A percentile compares a stretch with the other conserved stretches of the same genome.
Conservation (phyloP, 1,139 yeast genomes). For the Zygosaccharomyces pseudobailii region DNA sequence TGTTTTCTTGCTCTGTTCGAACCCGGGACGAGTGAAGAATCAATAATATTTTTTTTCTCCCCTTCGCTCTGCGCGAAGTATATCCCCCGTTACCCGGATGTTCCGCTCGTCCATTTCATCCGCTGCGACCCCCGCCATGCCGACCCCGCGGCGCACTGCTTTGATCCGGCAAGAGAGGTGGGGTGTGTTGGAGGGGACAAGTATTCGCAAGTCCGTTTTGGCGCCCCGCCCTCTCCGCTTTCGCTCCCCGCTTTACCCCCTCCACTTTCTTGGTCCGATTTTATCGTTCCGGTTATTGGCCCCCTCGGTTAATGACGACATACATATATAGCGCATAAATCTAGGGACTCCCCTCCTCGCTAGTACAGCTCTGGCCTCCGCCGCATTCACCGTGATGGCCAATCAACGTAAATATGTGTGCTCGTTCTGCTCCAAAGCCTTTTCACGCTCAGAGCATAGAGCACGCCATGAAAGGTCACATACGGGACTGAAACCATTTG, state of each 20-base stretch:
- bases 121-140: neutral
- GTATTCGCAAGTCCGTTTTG: neutral
- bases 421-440: constrained; percentile 75
- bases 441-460: constrained; percentile 76
- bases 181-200: too few relatives aligned
- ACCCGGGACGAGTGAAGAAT: neutral
- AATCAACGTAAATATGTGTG: constrained; percentile 65
- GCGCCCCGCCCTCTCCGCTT: neutral
- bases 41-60: neutral
- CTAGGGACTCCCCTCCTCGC: constrained; percentile 4
- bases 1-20: neutral
- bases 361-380: constrained; percentile 4
- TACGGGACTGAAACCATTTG: constrained; percentile 78
- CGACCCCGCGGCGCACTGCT: neutral
- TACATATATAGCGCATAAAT: neutral
- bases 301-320: neutral
- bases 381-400: constrained; percentile 21
- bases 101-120: neutral
- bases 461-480: constrained; percentile 81
- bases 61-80: neutral
- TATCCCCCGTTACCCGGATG: neutral
- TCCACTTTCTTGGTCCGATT: constrained; percentile 1
- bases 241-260: neutral
- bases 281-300: neutral
- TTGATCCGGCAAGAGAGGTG: neutral